Conservation (phyloP, 805 yeast genomes). For the Saturnispora bothae region DNA sequence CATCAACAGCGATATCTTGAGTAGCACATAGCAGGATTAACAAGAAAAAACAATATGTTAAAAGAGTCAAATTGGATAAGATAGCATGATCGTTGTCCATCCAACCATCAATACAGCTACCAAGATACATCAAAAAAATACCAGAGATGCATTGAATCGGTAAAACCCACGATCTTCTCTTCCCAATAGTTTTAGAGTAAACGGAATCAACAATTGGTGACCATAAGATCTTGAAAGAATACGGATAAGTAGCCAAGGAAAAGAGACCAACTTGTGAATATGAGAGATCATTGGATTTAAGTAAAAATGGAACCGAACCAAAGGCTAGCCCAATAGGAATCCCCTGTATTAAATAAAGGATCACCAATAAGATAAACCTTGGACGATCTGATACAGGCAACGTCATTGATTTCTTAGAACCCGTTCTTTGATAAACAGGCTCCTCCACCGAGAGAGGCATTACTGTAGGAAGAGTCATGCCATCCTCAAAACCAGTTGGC, state of each 20-base stretch:
- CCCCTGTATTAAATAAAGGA: constrained; percentile 84
- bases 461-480: constrained; percentile 2
- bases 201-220: constrained; percentile 92
- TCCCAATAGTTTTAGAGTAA: constrained; percentile 56
- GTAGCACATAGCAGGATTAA: constrained; percentile 89
- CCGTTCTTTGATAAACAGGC: not conserved
- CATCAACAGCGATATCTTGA: constrained; percentile 97
- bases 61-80: constrained; percentile 33
- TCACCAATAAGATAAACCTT: constrained; percentile 61
- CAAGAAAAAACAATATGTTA: constrained; percentile 64
- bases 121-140: constrained; percentile 52
- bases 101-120: constrained; percentile 41
- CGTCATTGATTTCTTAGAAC: constrained; percentile 7
- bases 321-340: constrained; percentile 93
- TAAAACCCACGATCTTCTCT: constrained; percentile 88
- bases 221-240: constrained; percentile 86
- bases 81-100: constrained; percentile 36
- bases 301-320: constrained; percentile 84
- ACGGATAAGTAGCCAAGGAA: constrained; percentile 89
- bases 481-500: no score
- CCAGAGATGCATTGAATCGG: constrained; percentile 86
- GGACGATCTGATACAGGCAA: constrained; percentile 45
- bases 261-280: constrained; percentile 88
- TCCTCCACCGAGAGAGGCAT: constrained; percentile 8
- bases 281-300: constrained; percentile 64